These are phyloP conservation scores for Nicotiana paniculata DNA, from an alignment of 257 asterid species.

Conservation along the genomic window DNA sequence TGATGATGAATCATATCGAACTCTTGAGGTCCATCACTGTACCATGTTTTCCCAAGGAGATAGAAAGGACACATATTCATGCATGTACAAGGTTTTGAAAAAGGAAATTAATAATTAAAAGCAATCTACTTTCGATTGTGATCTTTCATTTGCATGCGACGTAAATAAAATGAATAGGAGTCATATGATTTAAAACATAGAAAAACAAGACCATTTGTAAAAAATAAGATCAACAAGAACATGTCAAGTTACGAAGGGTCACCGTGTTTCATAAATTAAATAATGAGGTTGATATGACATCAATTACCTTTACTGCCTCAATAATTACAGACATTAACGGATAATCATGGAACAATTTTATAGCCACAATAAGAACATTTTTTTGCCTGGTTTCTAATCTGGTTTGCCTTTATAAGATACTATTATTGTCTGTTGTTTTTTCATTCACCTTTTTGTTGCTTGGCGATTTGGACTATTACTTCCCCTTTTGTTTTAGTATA, in stretches of 20 bases:
- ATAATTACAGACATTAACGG: constrained; percentile 31
- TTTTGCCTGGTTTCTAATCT: not conserved
- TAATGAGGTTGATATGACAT: constrained; percentile 28
- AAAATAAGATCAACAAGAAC: not conserved
- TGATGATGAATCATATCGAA: no score
- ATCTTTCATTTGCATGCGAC: constrained; percentile 29
- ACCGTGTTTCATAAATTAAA: constrained; percentile 14
- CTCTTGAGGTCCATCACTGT: not conserved
- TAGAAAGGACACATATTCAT: not conserved
- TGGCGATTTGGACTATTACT: not conserved
- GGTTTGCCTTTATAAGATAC: constrained; percentile 13
- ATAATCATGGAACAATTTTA: constrained; percentile 1
- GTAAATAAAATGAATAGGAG: not conserved
- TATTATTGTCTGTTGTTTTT: not conserved
- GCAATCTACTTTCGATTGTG: constrained; percentile 5
- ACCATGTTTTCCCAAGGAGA: not conserved
- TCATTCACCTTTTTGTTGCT: not conserved
- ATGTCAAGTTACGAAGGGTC: constrained; percentile 11
- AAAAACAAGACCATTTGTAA: constrained; percentile 17
- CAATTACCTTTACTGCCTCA: constrained; percentile 17
- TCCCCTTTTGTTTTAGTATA: not conserved
- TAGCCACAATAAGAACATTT: not conserved
- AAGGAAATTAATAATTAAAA: constrained; percentile 17
- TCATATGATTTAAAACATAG: not conserved
- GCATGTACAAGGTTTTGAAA: not conserved